Evolutionary conservation across 495 filamentous ascomycete species (phyloP).

Genomic region (Podospora comata): DNA sequence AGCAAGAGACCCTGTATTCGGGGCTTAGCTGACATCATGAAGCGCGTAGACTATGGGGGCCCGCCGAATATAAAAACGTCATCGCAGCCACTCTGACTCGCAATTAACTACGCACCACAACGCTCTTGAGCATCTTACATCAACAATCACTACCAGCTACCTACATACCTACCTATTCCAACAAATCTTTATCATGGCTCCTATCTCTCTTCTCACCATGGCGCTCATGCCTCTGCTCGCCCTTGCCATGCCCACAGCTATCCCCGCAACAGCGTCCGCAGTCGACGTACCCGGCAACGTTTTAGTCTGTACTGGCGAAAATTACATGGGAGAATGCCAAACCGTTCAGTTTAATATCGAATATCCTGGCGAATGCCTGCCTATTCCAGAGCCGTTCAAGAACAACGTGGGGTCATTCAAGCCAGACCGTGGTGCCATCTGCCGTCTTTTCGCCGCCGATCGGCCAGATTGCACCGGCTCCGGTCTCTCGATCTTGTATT

Average conservation of each 20-base stretch:
- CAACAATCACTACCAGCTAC: neutral
- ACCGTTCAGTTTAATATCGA: neutral
- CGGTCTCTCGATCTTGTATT: slow-evolving; percentile 2
- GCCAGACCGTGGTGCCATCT: slow-evolving; percentile 11
- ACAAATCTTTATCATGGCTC: neutral
- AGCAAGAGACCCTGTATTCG: neutral
- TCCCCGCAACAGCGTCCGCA: neutral
- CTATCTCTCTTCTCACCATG: slow-evolving; percentile 3
- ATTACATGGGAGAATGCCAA: slow-evolving; percentile 6
- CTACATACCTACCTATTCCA: neutral
- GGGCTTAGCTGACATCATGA: neutral
- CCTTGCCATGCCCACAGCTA: neutral
- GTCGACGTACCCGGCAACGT: neutral
- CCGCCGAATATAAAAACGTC: neutral
- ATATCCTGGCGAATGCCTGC: neutral
- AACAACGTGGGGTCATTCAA: slow-evolving; percentile 4
- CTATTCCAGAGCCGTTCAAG: neutral
- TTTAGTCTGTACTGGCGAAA: slow-evolving; percentile 8
- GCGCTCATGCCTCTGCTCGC: neutral
- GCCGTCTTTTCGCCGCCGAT: slow-evolving; percentile 9
- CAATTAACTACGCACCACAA: neutral
- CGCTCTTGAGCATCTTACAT: neutral
- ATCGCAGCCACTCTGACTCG: neutral
- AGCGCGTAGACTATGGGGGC: neutral
- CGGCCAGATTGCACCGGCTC: neutral